phyloP scores from a whole-genome alignment of 192 early-diverging fungal genomes.

The Allomyces javanicus region DNA sequence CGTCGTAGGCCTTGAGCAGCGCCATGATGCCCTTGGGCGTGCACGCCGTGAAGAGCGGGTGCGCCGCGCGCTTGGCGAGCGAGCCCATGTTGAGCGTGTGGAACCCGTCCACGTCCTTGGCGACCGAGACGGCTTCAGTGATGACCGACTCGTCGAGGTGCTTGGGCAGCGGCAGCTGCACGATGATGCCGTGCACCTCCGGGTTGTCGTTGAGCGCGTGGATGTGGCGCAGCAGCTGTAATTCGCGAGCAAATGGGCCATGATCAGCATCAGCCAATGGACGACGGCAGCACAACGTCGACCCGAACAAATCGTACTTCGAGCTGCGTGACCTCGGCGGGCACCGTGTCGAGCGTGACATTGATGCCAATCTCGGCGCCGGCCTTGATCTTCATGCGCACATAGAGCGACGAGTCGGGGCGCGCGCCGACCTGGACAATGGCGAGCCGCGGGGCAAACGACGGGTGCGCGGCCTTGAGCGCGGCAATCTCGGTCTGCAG shows the following conservation, averaged over 20 bases:
- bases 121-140: slow-evolving; percentile 62
- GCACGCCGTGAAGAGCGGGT: slow-evolving; percentile 79
- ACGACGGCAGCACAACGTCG: background rate
- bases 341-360: slow-evolving; percentile 48
- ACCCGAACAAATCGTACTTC: slow-evolving; percentile 18
- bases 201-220: slow-evolving; percentile 57
- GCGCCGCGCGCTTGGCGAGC: slow-evolving; percentile 56
- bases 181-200: slow-evolving; percentile 77
- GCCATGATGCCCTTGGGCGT: slow-evolving; percentile 89
- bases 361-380: slow-evolving; percentile 69
- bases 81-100: slow-evolving; percentile 85
- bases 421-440: slow-evolving; percentile 83
- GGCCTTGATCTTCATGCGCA: slow-evolving; percentile 80
- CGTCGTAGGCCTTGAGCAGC: slow-evolving; percentile 45
- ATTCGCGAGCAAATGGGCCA: background rate
- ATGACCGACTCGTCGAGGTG: slow-evolving; percentile 64
- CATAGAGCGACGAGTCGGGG: slow-evolving; percentile 86
- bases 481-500: slow-evolving; percentile 47
- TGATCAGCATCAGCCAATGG: background rate
- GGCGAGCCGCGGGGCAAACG: slow-evolving; percentile 62
- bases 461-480: slow-evolving; percentile 36
- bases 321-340: slow-evolving; percentile 40
- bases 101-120: slow-evolving; percentile 98
- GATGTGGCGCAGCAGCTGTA: slow-evolving; percentile 43
- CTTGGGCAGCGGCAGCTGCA: slow-evolving; percentile 81